Percentiles rank a stretch among this genome's conserved stretches.
Conservation (phyloP, 108 stramenopile genomes). For the Cyclotella distinguenda region DNA sequence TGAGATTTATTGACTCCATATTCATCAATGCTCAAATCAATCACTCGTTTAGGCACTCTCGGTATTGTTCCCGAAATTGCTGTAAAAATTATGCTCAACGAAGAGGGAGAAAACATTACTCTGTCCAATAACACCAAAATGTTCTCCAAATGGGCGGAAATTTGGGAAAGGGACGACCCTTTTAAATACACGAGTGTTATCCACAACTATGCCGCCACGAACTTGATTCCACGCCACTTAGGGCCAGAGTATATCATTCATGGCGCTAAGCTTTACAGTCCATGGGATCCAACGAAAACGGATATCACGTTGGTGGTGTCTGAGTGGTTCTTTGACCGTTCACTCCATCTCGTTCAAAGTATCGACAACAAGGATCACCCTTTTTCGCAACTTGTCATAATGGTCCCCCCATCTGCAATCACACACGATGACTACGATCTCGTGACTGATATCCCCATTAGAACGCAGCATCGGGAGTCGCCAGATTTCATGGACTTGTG, state of each 20-base stretch:
- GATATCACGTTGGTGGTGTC: constrained; percentile 60
- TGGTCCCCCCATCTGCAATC: constrained; percentile 51
- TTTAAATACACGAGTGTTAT: constrained; percentile 63
- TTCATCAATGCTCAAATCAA: background rate
- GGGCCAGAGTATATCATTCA: constrained; percentile 70
- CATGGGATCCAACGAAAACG: constrained; percentile 60
- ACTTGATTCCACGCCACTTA: constrained; percentile 65
- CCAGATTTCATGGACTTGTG: constrained; percentile 69
- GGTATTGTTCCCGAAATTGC: constrained; percentile 53
- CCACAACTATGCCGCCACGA: constrained; percentile 72
- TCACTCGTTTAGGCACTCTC: constrained; percentile 22
- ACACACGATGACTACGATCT: constrained; percentile 51
- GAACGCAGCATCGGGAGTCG: constrained; percentile 49
- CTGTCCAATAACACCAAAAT: constrained; percentile 53
- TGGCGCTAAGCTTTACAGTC: constrained; percentile 63
- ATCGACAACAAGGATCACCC: constrained; percentile 68
- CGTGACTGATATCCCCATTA: constrained; percentile 48
- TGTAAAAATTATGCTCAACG: constrained; percentile 65
- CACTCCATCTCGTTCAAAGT: constrained; percentile 43
- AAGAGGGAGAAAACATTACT: constrained; percentile 66
- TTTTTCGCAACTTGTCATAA: constrained; percentile 59
- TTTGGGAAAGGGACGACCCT: constrained; percentile 46
- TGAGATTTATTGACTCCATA: background rate
- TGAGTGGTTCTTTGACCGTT: constrained; percentile 62
- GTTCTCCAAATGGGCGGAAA: constrained; percentile 60